Percentiles rank a stretch among this genome's conserved stretches.
Evolutionary conservation across 352 stramenopile species (phyloP).

Genomic region (Phytophthora ramorum): DNA sequence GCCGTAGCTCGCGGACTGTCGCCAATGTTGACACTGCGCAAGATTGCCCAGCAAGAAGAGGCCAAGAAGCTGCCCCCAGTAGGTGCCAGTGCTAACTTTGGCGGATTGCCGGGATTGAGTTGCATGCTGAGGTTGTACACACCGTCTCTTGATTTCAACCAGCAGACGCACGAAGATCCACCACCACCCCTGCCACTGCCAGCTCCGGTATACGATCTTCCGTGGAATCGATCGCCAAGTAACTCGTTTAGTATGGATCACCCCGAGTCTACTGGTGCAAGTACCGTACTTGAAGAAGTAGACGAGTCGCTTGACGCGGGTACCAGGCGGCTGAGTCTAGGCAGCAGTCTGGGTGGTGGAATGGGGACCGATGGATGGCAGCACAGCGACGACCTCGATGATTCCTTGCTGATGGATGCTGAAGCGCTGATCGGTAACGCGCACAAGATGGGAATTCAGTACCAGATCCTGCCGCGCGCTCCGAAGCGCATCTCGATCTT

Average conservation of each 20-base stretch:
- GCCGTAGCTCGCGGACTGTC: slow-evolving; percentile 61
- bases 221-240: slow-evolving; percentile 61
- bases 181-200: slow-evolving; percentile 17
- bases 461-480: slow-evolving; percentile 58
- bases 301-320: slow-evolving; percentile 30
- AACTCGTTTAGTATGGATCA: slow-evolving; percentile 34
- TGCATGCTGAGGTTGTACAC: slow-evolving; percentile 67
- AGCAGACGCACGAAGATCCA: slow-evolving; percentile 43
- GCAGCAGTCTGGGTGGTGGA: slow-evolving; percentile 31
- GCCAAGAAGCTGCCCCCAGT: slow-evolving; percentile 49
- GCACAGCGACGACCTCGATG: slow-evolving; percentile 46
- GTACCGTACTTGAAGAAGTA: slow-evolving; percentile 32
- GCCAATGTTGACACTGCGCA: slow-evolving; percentile 74
- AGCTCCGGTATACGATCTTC: slow-evolving; percentile 53
- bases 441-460: slow-evolving; percentile 75
- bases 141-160: slow-evolving; percentile 54
- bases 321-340: slow-evolving; percentile 30
- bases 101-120: slow-evolving; percentile 51
- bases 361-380: slow-evolving; percentile 31
- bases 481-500: slow-evolving; percentile 69
- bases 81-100: slow-evolving; percentile 59
- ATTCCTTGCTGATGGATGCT: slow-evolving; percentile 68
- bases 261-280: slow-evolving; percentile 34
- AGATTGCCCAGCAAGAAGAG: slow-evolving; percentile 51
- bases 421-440: slow-evolving; percentile 76